These are phyloP conservation scores for Schizosaccharomyces osmophilus DNA, from an alignment of 805 yeast species.

Conservation along the genomic window DNA sequence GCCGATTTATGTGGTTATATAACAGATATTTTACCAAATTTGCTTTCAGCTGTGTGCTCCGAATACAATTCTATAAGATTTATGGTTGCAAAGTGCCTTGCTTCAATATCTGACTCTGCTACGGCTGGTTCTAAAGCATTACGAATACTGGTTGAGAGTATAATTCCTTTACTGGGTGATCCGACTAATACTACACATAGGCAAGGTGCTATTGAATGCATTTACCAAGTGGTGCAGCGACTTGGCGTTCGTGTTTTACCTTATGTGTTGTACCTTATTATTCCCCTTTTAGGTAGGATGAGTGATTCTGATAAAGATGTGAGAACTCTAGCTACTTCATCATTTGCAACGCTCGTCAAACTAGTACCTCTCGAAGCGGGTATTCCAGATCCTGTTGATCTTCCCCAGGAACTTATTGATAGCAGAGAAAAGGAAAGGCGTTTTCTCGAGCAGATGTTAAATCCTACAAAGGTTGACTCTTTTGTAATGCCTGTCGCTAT, in stretches of 20 bases:
- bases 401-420: constrained; percentile 58
- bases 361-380: constrained; percentile 94
- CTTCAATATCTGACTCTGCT: constrained; percentile 44
- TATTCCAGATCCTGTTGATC: constrained; percentile 78
- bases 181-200: constrained; percentile 46
- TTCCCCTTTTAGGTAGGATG: constrained; percentile 93
- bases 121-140: constrained; percentile 38
- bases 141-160: constrained; percentile 49
- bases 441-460: constrained; percentile 93
- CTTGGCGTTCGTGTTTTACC: constrained; percentile 85
- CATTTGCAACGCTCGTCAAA: constrained; percentile 88
- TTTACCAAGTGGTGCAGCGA: constrained; percentile 57
- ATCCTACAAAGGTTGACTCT: constrained; percentile 68
- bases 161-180: constrained; percentile 60
- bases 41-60: constrained; percentile 34
- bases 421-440: constrained; percentile 89
- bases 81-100: constrained; percentile 72
- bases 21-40: constrained; percentile 29
- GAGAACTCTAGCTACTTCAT: constrained; percentile 76
- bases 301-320: constrained; percentile 78
- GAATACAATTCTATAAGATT: constrained; percentile 65
- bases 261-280: constrained; percentile 80
- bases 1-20: constrained; percentile 21
- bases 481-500: constrained; percentile 76
- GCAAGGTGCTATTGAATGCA: constrained; percentile 83